Evolutionary conservation across 2,329 filamentous ascomycete genomes (phyloP).

Genomic region (Trichoderma semiorbis): DNA sequence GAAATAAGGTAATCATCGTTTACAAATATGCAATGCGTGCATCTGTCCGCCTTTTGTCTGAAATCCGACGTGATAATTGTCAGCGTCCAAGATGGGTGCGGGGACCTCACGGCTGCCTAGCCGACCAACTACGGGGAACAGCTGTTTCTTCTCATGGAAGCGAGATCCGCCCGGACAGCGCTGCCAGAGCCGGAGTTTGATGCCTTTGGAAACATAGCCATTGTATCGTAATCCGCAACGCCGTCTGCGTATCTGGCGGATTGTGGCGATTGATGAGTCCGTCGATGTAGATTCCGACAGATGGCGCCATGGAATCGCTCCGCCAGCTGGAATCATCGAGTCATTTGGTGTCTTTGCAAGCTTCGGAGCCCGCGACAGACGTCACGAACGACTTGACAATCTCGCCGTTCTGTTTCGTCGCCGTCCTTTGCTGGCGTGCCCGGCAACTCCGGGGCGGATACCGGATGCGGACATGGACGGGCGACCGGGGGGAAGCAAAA

Average conservation of each 20-base stretch:
- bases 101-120: slow-evolving; percentile 3
- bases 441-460: slow-evolving; percentile 19
- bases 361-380: slow-evolving; percentile 3
- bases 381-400: slow-evolving; percentile 2
- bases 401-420: slow-evolving; percentile 14
- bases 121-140: neutral
- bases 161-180: neutral
- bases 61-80: neutral
- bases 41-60: neutral
- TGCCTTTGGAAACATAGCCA: neutral
- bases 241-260: neutral
- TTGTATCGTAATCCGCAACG: neutral
- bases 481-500: slow-evolving; percentile 12
- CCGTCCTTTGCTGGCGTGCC: slow-evolving; percentile 11
- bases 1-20: neutral
- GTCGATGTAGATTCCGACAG: neutral
- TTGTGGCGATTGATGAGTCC: neutral
- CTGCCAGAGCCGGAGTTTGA: neutral
- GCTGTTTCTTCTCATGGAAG: neutral
- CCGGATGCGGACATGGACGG: slow-evolving; percentile 19
- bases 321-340: slow-evolving; percentile 3
- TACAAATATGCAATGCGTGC: neutral
- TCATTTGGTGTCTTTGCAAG: neutral
- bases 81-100: slow-evolving; percentile 1
- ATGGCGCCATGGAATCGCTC: neutral